Base-by-base conservation (phyloP, 2,329 filamentous ascomycete species). In the Onygena corvina region DNA sequence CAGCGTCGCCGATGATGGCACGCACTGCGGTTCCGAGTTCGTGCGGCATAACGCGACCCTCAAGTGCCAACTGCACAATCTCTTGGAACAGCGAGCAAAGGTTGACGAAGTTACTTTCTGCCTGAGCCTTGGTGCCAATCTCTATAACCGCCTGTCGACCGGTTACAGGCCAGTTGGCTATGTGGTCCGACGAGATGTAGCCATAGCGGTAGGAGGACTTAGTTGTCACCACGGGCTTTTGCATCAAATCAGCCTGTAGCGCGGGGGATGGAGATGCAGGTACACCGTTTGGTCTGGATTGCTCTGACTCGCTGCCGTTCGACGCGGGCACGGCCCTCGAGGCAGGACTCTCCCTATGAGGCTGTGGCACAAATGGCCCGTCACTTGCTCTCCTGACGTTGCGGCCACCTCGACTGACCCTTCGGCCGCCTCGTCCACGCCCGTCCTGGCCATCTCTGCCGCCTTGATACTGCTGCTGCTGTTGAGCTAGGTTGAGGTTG, bases 41-140 rank as follows among this genome's bases (percentile, higher is more conserved):
- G 4, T 67, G 63, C 2, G 86, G 73, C 33, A 76, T 72, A 40
- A 95, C 66, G 45, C 81, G 77, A 35, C 74, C 76, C 59, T 87
- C 81, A 9, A 93, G 68, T 14, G 83, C 81, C 29, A 86, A 80
- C 53, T 83, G 80, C 30, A 92, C 77, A 31, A 95, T 76, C 64
- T 98, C 92, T 67, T 94, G 86, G 57, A 89, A 87, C 18, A 94
- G 71, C 11, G 76, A 76, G 25, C 82, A 80, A 31, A 94, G 70
- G 50, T 80, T 77, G 40, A 82, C 72, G 5, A 77, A 70, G 60
- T 93, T 82, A 56, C 84, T 79, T 55, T 83, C 76, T 30, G 77
- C 69, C 57, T 80, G 77, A 44, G 83, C 81, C 57, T 80, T 73
- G 36, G 76, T 64, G 20, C 82, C 84, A 57, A 78, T 74, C 18